A percentile compares a stretch with the other conserved stretches of the same genome.
Evolutionary conservation across 2,329 filamentous ascomycete species (phyloP).

Genomic region (Ascochyta viciae-villosae): DNA sequence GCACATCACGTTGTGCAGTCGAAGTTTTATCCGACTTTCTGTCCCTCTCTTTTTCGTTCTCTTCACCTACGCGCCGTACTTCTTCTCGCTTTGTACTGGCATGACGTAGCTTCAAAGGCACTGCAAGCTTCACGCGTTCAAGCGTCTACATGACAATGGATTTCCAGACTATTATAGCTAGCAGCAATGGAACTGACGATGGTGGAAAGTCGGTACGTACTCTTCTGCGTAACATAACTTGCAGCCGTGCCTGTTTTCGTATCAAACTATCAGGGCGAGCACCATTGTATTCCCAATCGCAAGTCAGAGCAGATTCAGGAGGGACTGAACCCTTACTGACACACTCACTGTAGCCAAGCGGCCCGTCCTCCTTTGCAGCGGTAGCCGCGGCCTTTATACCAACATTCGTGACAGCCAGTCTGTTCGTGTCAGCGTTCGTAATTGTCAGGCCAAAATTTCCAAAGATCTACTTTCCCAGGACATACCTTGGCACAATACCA

Average conservation of each 20-base stretch:
- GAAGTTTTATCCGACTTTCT: neutral
- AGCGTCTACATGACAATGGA: conserved; percentile 22
- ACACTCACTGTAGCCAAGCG: conserved; percentile 29
- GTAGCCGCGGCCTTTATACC: conserved; percentile 47
- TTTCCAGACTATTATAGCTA: conserved; percentile 21
- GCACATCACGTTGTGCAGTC: neutral
- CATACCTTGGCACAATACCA: conserved; percentile 54
- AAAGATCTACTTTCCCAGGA: conserved; percentile 55
- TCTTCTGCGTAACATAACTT: neutral
- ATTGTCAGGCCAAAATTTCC: conserved; percentile 52
- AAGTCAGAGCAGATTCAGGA: neutral
- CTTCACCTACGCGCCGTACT: neutral
- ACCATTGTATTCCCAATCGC: neutral
- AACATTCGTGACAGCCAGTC: conserved; percentile 37
- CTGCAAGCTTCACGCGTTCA: neutral
- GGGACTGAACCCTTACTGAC: conserved; percentile 8
- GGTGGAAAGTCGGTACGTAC: conserved; percentile 27
- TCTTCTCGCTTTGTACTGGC: neutral
- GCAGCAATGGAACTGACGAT: conserved; percentile 22
- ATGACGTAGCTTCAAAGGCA: conserved; percentile 9
- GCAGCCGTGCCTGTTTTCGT: too few relatives aligned
- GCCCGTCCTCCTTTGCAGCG: conserved; percentile 42
- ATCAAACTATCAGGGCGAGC: too few relatives aligned
- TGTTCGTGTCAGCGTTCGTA: conserved; percentile 49
- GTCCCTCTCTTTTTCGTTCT: neutral